Evolutionary conservation across 768 basidiomycete species (phyloP), one percentile per base, ranked within the genome.

Genomic region (Auricularia auricula-judae): DNA sequence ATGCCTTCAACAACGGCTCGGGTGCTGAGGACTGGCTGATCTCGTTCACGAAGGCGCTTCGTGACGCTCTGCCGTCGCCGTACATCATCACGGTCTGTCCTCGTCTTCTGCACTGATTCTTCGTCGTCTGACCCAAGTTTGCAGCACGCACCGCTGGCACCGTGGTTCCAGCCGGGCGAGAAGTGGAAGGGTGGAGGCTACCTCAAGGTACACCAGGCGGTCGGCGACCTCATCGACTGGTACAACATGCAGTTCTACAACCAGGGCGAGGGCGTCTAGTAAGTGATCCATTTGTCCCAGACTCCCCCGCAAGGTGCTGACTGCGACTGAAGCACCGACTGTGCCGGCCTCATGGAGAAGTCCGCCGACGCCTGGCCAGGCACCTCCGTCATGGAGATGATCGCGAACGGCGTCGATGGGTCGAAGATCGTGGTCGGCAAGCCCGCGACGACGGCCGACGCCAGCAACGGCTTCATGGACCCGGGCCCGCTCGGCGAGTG

Each of bases 361-460:
- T 74, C 73, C 3, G 70, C 71, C 34, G 65, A 66, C 36, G 72
- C 67, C 67, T 68, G 63, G 64, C 76, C 75, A 3, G 64, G 68
- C 16, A 74, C 75, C 2, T 71, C 71, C 3, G 72, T 77, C 23
- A 83, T 86, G 73, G 80, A 86, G 70, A 84, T 86, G 66, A 80
- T 81, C 60, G 78, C 79, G 1, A 81, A 74, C 65, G 86, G 86
- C 23, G 81, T 90, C 8, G 71, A 78, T 2, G 69, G 84, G 56
- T 72, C 80, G 71, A 90, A 91, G 74, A 77, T 90, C 61, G 83
- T 90, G 66, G 87, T 91, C 69, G 88, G 88, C 3, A 91, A 91
- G 73, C 88, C 88, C 1, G 84, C 83, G 1, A 79, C 72, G 33
- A 64, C 78, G 0, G 70, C 69, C 3, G 83, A 84, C 63, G 85